Base-by-base conservation (phyloP, 2,329 filamentous ascomycete genomes). In the Aureobasidium mangrovei region DNA sequence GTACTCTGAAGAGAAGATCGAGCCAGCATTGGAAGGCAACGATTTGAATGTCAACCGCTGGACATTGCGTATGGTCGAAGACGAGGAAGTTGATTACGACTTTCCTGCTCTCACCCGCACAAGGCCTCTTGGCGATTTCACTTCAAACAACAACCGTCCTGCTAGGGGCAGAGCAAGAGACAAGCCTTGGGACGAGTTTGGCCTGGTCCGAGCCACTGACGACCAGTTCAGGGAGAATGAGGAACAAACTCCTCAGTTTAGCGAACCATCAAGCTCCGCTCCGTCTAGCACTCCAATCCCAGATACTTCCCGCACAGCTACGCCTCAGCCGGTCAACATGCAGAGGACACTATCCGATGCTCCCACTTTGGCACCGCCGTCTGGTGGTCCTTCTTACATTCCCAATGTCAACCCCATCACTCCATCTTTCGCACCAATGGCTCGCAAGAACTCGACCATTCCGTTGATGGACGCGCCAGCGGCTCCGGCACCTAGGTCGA, bases 31-130 rank as follows among this genome's bases (percentile, higher is more conserved):
- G 7, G 73, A 81, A 0, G 66, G 72, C 2, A 79, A 83, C 48
- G 87, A 88, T 64, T 74, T 82, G 51, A 88, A 88, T 61, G 84
- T 91, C 61, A 91, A 91, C 64, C 83, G 83, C 74, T 93, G 86
- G 85, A 88, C 83, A 27, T 71, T 94, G 54, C 80, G 87, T 39
- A 90, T 94, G 82, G 86, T 91, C 7, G 82, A 93, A 64, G 86
- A 88, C 54, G 88, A 86, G 46, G 88, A 93, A 64, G 83, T 91
- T 1, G 88, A 94, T 61, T 86, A 89, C 60, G 88, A 93, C 64
- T 93, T 93, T 60, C 86, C 87, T 32, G 83, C 88, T 0, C 75
- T 93, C 39, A 84, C 86, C 56, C 78, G 88, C 35, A 88, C 81
- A 26, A 86, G 85, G 62, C 79, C 83, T 2, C 76, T 93, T n/a